Percentiles rank a stretch among this genome's conserved stretches.
phyloP scores from a whole-genome alignment of 2,329 filamentous ascomycete genomes.

The Pestalotiopsis sp. region DNA sequence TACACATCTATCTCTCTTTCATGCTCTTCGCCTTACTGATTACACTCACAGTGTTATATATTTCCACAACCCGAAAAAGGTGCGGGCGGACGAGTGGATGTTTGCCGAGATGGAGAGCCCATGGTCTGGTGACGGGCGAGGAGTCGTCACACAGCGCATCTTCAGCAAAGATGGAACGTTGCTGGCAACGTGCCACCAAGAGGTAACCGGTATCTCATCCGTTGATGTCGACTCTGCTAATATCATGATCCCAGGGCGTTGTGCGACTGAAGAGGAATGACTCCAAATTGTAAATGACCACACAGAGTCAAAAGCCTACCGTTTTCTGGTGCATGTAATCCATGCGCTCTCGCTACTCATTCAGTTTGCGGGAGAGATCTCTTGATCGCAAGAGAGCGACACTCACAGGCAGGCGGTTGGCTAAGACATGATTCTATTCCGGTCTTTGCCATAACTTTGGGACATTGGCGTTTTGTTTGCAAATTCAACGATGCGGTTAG shows the following conservation, averaged over 20 bases:
- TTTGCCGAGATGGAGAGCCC: constrained; percentile 78
- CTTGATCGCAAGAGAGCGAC: not conserved
- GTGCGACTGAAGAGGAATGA: constrained; percentile 27
- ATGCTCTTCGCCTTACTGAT: not conserved
- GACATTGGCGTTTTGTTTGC: too few relatives aligned
- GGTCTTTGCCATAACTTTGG: too few relatives aligned
- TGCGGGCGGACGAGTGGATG: constrained; percentile 74
- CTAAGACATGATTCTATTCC: too few relatives aligned
- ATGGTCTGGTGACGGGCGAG: constrained; percentile 78
- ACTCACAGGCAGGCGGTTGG: too few relatives aligned
- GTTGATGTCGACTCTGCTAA: not conserved
- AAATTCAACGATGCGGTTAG: not conserved
- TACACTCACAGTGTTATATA: constrained; percentile 54
- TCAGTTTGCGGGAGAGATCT: not conserved
- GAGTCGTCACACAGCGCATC: constrained; percentile 75
- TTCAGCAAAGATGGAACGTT: constrained; percentile 71
- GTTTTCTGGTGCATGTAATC: too few relatives aligned
- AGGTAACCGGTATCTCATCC: constrained; percentile 49
- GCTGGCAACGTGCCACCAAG: constrained; percentile 79
- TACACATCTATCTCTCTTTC: constrained; percentile 9
- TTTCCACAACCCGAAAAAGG: constrained; percentile 61
- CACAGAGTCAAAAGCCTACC: not conserved
- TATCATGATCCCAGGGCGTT: constrained; percentile 24
- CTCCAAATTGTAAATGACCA: constrained; percentile 23
- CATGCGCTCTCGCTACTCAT: too few relatives aligned